Evolutionary conservation across 2,329 filamentous ascomycete genomes (phyloP), one percentile per base, ranked within the genome.

Genomic region (Epicoccum sorghinum): DNA sequence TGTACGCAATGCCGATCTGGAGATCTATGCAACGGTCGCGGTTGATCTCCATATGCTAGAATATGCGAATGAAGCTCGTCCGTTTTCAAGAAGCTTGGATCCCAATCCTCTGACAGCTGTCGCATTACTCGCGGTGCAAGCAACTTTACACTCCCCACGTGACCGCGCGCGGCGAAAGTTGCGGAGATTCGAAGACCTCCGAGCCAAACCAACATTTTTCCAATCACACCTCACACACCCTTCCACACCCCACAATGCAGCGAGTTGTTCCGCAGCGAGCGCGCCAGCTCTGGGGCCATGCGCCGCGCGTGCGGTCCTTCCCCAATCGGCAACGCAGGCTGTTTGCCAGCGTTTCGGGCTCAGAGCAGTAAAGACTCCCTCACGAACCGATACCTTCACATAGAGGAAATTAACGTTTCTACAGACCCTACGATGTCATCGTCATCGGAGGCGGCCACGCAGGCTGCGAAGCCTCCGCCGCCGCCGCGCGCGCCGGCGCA

Each of bases 401-500:
- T 3, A 18, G 18, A 18, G 27, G 27, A 5, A 13, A 33, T 65
- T 70, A 59, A 72, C 58, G 29, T 6, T 13, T 13, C 1, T n/a
- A 30, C 41, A 90, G 88, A 54, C 82, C 85, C 1, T 96, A 90
- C 71, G 93, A 99, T 83, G 95, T 99, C 44, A 83, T 99, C 32
- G 93, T 99, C 2, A 92, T 99, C 59, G 95, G 95, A 49, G 95
- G 95, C 57, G 95, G 95, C 25, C 95, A 99, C 80, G 95, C 95
- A 52, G 95, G 95, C 43, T 90, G 92, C 47, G 95, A 99, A 80
- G 95, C 95, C 55, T 93, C 90, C 61, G 89, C 95, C 9, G 95
- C 93, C 2, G 91, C 95, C 12, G 95, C 95, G 39, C 86, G 95
- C 68, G 85, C 90, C 13, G 95, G 95, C 47, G 95, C 93, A 44